Conservation (phyloP, 2,329 filamentous ascomycete species). For the Lomentospora prolificans region DNA sequence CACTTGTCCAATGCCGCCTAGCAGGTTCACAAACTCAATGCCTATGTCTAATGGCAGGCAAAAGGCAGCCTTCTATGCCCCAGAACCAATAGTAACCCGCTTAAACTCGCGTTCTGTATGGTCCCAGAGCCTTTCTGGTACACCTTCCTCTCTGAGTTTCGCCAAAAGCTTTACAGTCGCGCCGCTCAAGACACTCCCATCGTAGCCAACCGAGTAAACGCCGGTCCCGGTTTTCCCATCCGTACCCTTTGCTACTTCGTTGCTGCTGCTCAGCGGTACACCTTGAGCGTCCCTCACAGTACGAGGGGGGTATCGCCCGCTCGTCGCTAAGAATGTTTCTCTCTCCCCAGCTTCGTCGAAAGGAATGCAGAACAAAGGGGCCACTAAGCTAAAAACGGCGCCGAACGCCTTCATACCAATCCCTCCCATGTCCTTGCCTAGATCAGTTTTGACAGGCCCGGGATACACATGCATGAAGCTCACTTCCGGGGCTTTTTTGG, state of each 20-base stretch:
- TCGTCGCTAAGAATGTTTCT: slow-evolving; percentile 10
- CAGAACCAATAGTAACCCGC: no score
- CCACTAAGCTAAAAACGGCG: neutral
- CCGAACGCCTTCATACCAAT: neutral
- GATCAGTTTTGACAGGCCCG: slow-evolving; percentile 15
- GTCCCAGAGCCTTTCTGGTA: neutral
- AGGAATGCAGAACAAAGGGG: neutral
- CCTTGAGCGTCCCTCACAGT: neutral
- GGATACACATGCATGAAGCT: slow-evolving; percentile 23
- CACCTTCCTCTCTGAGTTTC: neutral
- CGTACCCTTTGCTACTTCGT: neutral
- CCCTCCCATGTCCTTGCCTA: neutral
- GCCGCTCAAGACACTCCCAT: neutral
- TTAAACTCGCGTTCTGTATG: neutral
- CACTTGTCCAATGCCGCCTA: no score
- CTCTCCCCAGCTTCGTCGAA: slow-evolving; percentile 9
- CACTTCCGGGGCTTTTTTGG: slow-evolving; percentile 27
- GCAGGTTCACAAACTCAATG: no score
- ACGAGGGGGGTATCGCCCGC: slow-evolving; percentile 7
- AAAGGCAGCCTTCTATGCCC: no score
- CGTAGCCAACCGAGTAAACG: neutral
- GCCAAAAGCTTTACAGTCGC: neutral
- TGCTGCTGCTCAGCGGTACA: neutral
- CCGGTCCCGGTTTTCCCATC: neutral
- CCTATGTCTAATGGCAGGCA: no score